A percentile compares a stretch with the other conserved stretches of the same genome.
Conservation (phyloP, 2,329 filamentous ascomycete species). For the Lecanicillium sp. region DNA sequence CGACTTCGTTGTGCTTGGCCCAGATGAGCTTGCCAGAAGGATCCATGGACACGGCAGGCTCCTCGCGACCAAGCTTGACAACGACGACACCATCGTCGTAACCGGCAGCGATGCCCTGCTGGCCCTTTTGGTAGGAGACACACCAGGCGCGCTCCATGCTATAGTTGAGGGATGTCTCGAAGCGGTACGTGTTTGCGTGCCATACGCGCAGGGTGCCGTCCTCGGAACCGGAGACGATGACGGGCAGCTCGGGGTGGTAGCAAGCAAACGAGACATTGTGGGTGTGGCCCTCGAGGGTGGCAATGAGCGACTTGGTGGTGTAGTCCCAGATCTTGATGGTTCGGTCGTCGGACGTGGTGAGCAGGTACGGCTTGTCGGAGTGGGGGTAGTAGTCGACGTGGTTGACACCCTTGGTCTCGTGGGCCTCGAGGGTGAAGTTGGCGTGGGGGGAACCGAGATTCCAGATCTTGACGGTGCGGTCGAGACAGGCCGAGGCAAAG, state of each 20-base stretch:
- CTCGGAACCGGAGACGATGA: slow-evolving; percentile 97
- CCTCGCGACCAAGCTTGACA: slow-evolving; percentile 94
- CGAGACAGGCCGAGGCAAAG: slow-evolving; percentile 88
- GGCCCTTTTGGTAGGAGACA: slow-evolving; percentile 89
- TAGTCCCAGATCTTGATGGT: slow-evolving; percentile 99
- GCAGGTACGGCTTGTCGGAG: slow-evolving; percentile 75
- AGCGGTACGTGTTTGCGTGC: slow-evolving; percentile 95
- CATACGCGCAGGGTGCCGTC: slow-evolving; percentile 97
- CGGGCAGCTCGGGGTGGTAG: slow-evolving; percentile 92
- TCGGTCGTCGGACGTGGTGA: slow-evolving; percentile 93
- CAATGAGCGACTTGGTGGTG: slow-evolving; percentile 94
- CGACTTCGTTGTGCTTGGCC: slow-evolving; percentile 90
- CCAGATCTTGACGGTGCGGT: slow-evolving; percentile 97
- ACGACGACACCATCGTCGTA: slow-evolving; percentile 98
- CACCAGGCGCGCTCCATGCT: slow-evolving; percentile 96
- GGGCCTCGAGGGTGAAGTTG: slow-evolving; percentile 94
- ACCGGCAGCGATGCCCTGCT: slow-evolving; percentile 89
- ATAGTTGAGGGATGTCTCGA: slow-evolving; percentile 95
- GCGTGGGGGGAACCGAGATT: slow-evolving; percentile 87
- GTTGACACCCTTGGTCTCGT: slow-evolving; percentile 96
- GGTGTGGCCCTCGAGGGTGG: slow-evolving; percentile 92
- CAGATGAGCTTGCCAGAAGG: slow-evolving; percentile 91
- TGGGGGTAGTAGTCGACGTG: slow-evolving; percentile 86
- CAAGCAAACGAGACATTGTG: slow-evolving; percentile 98
- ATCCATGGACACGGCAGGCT: slow-evolving; percentile 97